These are phyloP conservation scores for Didymellaceae sp. DNA, from an alignment of 2,329 filamentous ascomycete genomes.

Conservation along the genomic window DNA sequence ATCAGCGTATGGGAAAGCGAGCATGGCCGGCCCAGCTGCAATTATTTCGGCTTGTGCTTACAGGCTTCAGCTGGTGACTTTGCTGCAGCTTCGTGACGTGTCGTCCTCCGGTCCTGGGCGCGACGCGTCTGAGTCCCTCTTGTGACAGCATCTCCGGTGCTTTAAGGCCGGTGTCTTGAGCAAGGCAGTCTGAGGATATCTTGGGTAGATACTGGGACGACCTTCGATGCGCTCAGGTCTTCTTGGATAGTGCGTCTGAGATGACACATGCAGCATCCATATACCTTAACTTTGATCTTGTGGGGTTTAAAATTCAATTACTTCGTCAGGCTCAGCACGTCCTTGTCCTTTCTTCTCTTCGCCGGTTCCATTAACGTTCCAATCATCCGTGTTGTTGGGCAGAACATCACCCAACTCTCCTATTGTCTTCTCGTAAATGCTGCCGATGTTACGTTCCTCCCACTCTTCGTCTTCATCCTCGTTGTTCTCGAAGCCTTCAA, in stretches of 20 bases:
- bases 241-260: too few relatives aligned
- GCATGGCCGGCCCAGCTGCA: too few relatives aligned
- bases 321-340: conserved; percentile 23
- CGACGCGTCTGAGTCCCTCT: too few relatives aligned
- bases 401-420: conserved; percentile 74
- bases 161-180: not conserved
- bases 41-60: too few relatives aligned
- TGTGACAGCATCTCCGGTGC: not conserved
- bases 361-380: conserved; percentile 17
- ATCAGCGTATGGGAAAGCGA: too few relatives aligned
- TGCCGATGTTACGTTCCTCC: conserved; percentile 54
- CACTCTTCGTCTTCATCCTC: conserved; percentile 50
- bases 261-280: not conserved
- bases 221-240: too few relatives aligned
- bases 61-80: not conserved
- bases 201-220: too few relatives aligned
- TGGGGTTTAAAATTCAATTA: conserved; percentile 16
- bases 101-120: too few relatives aligned
- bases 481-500: conserved; percentile 51
- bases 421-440: conserved; percentile 81
- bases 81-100: not conserved
- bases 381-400: conserved; percentile 58
- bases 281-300: too few relatives aligned
- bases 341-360: conserved; percentile 20
- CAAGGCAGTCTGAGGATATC: too few relatives aligned